Base-by-base conservation (phyloP, 257 asterid genomes). In the Primulina huaijiensis region DNA sequence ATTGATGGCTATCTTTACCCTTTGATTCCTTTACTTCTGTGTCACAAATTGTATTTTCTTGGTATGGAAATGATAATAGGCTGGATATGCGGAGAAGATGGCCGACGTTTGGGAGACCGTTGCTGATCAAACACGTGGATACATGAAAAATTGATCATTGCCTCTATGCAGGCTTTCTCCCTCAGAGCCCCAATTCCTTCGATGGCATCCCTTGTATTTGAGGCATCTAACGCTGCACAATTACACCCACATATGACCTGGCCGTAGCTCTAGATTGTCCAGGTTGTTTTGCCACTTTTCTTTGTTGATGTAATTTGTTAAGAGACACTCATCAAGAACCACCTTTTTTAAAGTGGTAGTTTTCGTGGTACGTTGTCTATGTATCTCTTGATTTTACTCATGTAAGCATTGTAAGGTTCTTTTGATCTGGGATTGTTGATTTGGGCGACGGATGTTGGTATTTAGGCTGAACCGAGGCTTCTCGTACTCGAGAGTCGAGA, bases 41-140 rank as follows among this genome's bases (percentile, higher is more conserved):
- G 40, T 29, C 8, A n/a, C 17, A 12, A 38, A 19, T 19, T 65
- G 23, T 37, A 20, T 33, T 9, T 29, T 20, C n/a, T 64, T 16
- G 6, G 38, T 53, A 16, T 72, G 58, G 29, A 23, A 43, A 57
- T 75, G 35, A 79, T 67, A 69, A 56, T 95, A 92, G 97, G 96
- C 89, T 43, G 97, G 97, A 68, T 92, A 92, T 77, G 96, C 97
- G 33, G 96, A 92, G 82, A 89, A 92, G 88, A 89, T 89, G 89
- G 95, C 95, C 8, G 80, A 58, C 14, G 95, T 91, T 62, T 93
- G 99, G 97, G 92, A 84, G 68, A 74, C 85, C 5, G 96, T 93
- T 70, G 96, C 96, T 19, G 86, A 87, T 72, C 95, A 93, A 93
- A 87, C 99, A 56, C 82, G 90, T 67, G 83, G 75, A 76, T 86